Evolutionary conservation across 768 basidiomycete species (phyloP).

Genomic region (Boletellus sp.): DNA sequence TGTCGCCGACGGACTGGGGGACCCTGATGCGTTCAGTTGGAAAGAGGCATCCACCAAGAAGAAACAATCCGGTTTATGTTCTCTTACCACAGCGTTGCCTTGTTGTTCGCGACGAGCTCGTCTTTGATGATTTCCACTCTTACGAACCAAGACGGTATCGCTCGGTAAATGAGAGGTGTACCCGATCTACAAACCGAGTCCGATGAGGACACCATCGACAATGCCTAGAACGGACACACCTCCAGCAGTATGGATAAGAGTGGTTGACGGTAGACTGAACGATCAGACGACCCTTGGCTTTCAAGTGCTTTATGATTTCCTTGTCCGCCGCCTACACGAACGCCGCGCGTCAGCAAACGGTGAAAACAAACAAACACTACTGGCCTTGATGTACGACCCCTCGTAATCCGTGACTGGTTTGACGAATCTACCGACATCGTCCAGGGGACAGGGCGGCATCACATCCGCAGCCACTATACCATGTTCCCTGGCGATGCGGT

Average conservation of each 20-base stretch:
- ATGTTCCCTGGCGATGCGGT: conserved; percentile 83
- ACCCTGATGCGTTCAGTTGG: conserved; percentile 55
- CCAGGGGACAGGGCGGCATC: conserved; percentile 94
- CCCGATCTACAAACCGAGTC: conserved; percentile 57
- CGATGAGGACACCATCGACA: not conserved
- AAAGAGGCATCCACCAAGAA: not conserved
- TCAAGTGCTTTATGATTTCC: conserved; percentile 86
- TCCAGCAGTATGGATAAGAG: conserved; percentile 97
- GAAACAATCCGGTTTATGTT: not conserved
- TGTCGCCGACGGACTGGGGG: conserved; percentile 84
- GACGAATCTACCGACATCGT: conserved; percentile 86
- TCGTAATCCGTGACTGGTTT: conserved; percentile 85
- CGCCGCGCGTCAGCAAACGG: not conserved
- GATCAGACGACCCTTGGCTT: conserved; percentile 82
- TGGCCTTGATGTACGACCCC: conserved; percentile 86
- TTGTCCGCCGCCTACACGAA: conserved; percentile 81
- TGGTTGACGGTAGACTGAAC: conserved; percentile 85
- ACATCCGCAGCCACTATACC: conserved; percentile 83
- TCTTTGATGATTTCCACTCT: conserved; percentile 82
- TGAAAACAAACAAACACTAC: conserved; percentile 11
- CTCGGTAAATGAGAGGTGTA: conserved; percentile 93
- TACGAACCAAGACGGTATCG: conserved; percentile 96
- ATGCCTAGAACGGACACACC: conserved; percentile 40
- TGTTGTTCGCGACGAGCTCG: conserved; percentile 86
- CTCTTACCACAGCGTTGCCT: conserved; percentile 79